Evolutionary conservation across 1,284 basidiomycete genomes (phyloP).

Genomic region (Ceratobasidium papillatum): DNA sequence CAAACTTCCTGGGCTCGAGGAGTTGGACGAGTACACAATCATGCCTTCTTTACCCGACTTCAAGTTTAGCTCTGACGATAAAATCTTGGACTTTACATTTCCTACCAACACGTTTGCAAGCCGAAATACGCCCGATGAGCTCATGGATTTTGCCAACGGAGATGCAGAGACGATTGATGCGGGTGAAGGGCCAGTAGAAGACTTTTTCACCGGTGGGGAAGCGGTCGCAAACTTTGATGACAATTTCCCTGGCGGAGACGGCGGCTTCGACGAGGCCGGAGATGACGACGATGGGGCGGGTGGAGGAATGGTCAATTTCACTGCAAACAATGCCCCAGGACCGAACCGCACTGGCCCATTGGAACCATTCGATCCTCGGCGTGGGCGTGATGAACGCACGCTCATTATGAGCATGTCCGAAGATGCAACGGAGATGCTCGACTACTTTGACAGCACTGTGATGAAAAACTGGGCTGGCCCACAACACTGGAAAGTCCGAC

Average conservation of each 20-base stretch:
- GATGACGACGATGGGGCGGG: slow-evolving; percentile 57
- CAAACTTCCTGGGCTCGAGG: slow-evolving; percentile 70
- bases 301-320: slow-evolving; percentile 37
- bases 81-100: slow-evolving; percentile 60
- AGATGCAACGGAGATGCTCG: slow-evolving; percentile 75
- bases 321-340: slow-evolving; percentile 53
- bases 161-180: slow-evolving; percentile 47
- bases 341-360: slow-evolving; percentile 59
- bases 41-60: slow-evolving; percentile 83
- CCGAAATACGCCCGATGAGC: slow-evolving; percentile 24
- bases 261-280: slow-evolving; percentile 49
- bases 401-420: slow-evolving; percentile 86
- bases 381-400: slow-evolving; percentile 74
- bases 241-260: slow-evolving; percentile 54
- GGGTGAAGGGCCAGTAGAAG: slow-evolving; percentile 67
- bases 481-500: slow-evolving; percentile 96
- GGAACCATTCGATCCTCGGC: slow-evolving; percentile 82
- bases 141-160: slow-evolving; percentile 56
- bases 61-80: slow-evolving; percentile 74
- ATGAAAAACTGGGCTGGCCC: slow-evolving; percentile 98
- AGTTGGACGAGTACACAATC: slow-evolving; percentile 74
- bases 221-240: slow-evolving; percentile 60
- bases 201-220: slow-evolving; percentile 79
- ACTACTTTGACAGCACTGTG: slow-evolving; percentile 92
- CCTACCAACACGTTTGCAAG: slow-evolving; percentile 21